Evolutionary conservation across 768 basidiomycete genomes (phyloP).

Genomic region (Pulveroboletus sp.): DNA sequence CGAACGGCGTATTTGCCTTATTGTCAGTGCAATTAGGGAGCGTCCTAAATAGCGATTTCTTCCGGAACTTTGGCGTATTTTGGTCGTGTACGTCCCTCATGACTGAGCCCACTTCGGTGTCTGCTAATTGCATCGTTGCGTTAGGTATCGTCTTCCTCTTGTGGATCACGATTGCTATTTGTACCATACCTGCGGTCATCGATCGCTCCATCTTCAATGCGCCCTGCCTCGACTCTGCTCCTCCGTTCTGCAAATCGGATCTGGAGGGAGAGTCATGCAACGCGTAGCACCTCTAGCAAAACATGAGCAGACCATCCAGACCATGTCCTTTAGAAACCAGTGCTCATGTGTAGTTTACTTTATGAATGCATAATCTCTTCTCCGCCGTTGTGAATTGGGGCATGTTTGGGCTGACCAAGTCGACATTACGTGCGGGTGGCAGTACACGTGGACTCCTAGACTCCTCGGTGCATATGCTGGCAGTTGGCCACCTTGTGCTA

Average conservation of each 20-base stretch:
- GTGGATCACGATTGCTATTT: conserved; percentile 39
- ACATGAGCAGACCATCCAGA: not conserved
- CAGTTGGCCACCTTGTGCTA: conserved; percentile 13
- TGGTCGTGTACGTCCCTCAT: conserved; percentile 42
- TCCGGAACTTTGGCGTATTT: conserved; percentile 48
- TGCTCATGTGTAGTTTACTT: no score
- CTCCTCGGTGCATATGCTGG: conserved; percentile 10
- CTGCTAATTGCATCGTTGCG: not conserved
- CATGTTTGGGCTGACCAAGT: not conserved
- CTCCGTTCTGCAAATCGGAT: not conserved
- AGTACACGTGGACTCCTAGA: conserved; percentile 17
- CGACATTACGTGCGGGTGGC: conserved; percentile 18
- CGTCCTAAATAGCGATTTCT: conserved; percentile 46
- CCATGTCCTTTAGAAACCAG: no score
- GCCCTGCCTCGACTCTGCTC: conserved; percentile 35
- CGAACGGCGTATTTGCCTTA: conserved; percentile 48
- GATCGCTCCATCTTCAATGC: conserved; percentile 46
- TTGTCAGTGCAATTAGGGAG: conserved; percentile 45
- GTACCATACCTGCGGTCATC: conserved; percentile 42
- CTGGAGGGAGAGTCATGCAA: conserved; percentile 3
- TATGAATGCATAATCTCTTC: not conserved
- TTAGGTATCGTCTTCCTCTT: conserved; percentile 39
- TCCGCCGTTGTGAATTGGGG: not conserved
- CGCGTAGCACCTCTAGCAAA: not conserved
- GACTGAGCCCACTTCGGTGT: not conserved